phyloP scores from a whole-genome alignment of 495 filamentous ascomycete species.

The Neurospora hispaniola region DNA sequence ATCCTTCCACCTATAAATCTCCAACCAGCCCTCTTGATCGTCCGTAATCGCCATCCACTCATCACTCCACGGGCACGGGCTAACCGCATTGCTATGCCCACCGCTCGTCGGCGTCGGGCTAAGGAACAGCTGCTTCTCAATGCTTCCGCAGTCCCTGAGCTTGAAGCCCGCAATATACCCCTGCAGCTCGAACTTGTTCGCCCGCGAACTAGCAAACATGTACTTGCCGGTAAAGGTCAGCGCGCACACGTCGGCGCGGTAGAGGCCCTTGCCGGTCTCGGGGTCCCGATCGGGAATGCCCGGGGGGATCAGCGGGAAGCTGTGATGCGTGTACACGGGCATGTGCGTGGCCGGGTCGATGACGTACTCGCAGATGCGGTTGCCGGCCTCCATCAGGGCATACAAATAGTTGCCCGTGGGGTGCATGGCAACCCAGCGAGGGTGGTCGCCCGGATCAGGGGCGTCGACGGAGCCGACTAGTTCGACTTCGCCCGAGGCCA shows the following conservation, averaged over 20 bases:
- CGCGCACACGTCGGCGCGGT: conserved; percentile 69
- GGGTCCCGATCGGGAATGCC: conserved; percentile 42
- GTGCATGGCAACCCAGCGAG: conserved; percentile 77
- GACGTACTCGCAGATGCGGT: conserved; percentile 67
- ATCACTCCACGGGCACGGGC: conserved; percentile 68
- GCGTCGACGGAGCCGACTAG: conserved; percentile 60
- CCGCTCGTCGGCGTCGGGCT: conserved; percentile 78
- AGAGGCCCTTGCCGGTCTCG: conserved; percentile 38
- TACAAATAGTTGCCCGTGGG: conserved; percentile 67
- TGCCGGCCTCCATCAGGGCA: conserved; percentile 77
- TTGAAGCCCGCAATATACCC: conserved; percentile 73
- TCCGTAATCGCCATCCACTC: conserved; percentile 80
- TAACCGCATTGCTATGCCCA: conserved; percentile 75
- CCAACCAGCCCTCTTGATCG: conserved; percentile 73
- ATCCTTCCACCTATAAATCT: conserved; percentile 74
- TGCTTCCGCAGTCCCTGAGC: conserved; percentile 55
- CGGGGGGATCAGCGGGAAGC: conserved; percentile 65
- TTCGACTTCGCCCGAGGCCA: conserved; percentile 49
- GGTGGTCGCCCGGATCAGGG: conserved; percentile 61
- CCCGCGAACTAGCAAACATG: conserved; percentile 68
- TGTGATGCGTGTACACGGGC: conserved; percentile 72
- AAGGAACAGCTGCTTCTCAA: conserved; percentile 65
- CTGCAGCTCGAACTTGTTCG: conserved; percentile 62
- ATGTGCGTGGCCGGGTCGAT: conserved; percentile 63
- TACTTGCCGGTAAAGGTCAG: conserved; percentile 54